Conservation (phyloP, 2,329 filamentous ascomycete genomes). For the Dryadomyces sulphureus region DNA sequence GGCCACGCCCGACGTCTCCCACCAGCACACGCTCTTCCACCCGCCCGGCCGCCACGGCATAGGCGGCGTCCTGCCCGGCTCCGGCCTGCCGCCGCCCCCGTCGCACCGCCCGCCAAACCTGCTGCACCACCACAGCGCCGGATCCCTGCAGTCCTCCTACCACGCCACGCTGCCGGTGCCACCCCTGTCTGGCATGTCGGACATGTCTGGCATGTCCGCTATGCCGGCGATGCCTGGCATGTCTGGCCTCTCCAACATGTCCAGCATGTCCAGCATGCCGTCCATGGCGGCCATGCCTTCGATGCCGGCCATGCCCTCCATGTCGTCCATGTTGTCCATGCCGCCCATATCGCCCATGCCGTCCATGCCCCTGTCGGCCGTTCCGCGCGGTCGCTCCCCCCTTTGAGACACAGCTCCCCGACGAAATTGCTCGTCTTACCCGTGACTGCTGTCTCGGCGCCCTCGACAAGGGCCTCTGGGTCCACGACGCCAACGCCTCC, state of each 20-base stretch:
- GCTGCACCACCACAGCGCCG: neutral
- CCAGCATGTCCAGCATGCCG: neutral
- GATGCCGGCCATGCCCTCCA: neutral
- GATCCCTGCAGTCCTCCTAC: neutral
- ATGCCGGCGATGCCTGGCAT: neutral
- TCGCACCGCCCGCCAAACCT: neutral
- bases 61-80: neutral
- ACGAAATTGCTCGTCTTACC: slow-evolving; percentile 12
- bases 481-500: slow-evolving; percentile 2
- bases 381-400: slow-evolving; percentile 8
- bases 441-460: slow-evolving; percentile 13
- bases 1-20: neutral
- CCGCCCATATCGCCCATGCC: no score
- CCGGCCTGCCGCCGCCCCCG: neutral
- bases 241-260: neutral
- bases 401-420: slow-evolving; percentile 8
- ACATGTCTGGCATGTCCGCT: neutral
- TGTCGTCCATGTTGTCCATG: neutral
- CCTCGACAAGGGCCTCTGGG: slow-evolving; percentile 12
- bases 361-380: no score
- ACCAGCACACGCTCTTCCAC: neutral
- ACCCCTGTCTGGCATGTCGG: neutral
- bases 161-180: neutral
- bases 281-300: neutral
- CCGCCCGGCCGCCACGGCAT: neutral